Conservation (phyloP, 116 monocot species). For the Trichopus zeylanicus region DNA sequence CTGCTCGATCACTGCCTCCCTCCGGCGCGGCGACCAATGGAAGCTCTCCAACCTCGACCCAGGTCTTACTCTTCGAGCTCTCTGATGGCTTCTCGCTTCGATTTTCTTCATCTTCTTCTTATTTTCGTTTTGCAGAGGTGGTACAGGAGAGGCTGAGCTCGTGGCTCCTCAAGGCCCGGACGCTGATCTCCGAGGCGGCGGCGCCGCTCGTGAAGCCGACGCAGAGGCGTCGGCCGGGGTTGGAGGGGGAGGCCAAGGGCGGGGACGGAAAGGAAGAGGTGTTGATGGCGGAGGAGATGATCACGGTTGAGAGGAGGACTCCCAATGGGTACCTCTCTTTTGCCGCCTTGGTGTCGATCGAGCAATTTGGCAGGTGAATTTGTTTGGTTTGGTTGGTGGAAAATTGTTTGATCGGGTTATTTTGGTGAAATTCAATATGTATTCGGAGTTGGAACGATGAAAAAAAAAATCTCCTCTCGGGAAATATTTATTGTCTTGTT, state of each 20-base stretch:
- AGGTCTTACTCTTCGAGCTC: not conserved
- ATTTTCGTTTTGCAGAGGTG: not conserved
- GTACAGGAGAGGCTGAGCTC: constrained; percentile 56
- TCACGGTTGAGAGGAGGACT: constrained; percentile 48
- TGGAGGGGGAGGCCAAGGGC: constrained; percentile 15
- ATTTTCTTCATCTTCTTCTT: not conserved
- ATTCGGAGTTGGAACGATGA: not conserved
- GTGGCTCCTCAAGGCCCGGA: constrained; percentile 59
- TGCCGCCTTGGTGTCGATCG: constrained; percentile 56
- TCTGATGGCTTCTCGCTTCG: not conserved
- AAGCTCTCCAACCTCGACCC: not conserved
- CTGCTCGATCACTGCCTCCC: not conserved
- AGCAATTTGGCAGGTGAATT: constrained; percentile 91
- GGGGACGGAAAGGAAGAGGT: constrained; percentile 32
- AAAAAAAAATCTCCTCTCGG: not conserved
- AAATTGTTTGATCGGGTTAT: not conserved
- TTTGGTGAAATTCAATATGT: not conserved
- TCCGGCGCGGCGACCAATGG: constrained; percentile 5
- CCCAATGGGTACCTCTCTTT: constrained; percentile 59
- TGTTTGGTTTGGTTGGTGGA: too few relatives aligned
- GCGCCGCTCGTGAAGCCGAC: constrained; percentile 35
- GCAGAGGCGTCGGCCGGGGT: constrained; percentile 5
- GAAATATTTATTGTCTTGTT: too few relatives aligned
- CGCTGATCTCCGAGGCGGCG: constrained; percentile 37
- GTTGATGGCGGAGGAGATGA: constrained; percentile 41